Conservation (phyloP, 2,329 filamentous ascomycete genomes). For the Apiospora arundinis region DNA sequence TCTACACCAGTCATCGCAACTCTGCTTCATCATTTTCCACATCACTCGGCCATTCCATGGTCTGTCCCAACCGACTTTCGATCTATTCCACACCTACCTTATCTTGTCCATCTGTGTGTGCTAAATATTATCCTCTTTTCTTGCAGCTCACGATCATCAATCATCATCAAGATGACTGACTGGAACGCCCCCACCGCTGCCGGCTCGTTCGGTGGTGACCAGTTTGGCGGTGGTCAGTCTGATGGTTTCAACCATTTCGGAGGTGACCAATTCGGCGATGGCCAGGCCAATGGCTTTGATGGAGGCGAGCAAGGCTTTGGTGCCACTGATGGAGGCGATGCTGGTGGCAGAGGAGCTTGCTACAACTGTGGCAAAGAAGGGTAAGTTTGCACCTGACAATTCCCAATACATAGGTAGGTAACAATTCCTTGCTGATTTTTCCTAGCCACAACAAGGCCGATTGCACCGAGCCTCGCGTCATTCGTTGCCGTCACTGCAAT, state of each 20-base stretch:
- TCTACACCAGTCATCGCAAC: neutral
- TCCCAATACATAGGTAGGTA: neutral
- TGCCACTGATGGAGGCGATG: constrained; percentile 30
- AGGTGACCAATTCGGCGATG: neutral
- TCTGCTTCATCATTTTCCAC: neutral
- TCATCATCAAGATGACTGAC: constrained; percentile 28
- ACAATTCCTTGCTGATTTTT: neutral
- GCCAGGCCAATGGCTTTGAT: constrained; percentile 12
- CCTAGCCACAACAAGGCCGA: constrained; percentile 67
- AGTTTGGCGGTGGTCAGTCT: neutral
- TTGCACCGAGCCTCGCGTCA: constrained; percentile 61
- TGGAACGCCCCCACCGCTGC: constrained; percentile 24
- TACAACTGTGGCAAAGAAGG: constrained; percentile 65
- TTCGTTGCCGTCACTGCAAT: constrained; percentile 53
- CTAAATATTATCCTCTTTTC: neutral
- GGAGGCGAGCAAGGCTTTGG: constrained; percentile 29
- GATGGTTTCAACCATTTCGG: neutral
- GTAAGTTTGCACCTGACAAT: constrained; percentile 39
- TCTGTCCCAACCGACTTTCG: neutral
- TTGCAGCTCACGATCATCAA: constrained; percentile 4
- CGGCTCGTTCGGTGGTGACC: neutral
- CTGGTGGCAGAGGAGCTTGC: constrained; percentile 50
- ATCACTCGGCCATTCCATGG: neutral
- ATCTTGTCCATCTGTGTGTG: neutral
- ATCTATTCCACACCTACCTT: neutral